Evolutionary conservation across 768 basidiomycete species (phyloP), one percentile per base, ranked within the genome.

Genomic region (Rhodotorula toruloides): DNA sequence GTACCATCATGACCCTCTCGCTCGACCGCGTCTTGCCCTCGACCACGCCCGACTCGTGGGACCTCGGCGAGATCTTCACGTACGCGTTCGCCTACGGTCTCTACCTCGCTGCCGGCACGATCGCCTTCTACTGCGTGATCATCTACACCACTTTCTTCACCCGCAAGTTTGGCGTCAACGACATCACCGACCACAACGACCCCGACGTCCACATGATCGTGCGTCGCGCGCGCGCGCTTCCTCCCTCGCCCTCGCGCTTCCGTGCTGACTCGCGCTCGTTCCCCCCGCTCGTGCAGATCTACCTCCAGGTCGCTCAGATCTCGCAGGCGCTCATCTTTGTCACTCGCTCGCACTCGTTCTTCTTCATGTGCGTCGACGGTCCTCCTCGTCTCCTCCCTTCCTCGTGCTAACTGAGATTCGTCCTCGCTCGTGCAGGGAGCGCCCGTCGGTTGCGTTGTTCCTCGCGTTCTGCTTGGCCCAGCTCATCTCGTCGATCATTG

Each of bases 1-100:
- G 94, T 77, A 97, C 94, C 69, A 97, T 98, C 83, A 96, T 98
- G 92, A 98, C 94, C 12, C 83, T 97, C 63, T 90, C 89, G 10
- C 68, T 75, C 66, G 94, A 98, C 79, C 90, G 94, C 76, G 94
- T 97, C 61, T 79, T 98, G 73, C 94, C 94, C 29, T 92, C 90
- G 43, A 86, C 82, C 79, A 87, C 88, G 21, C 94, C 94, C 6
- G 93, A 98, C 78, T 86, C 86, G 73, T 98, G 94, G 94, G 91
- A 98, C 77, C 79, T 97, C 75, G 83, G 88, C 8, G 94, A 98
- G 83, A 97, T 97, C 74, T 97, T 96, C 82, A 83, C 89, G 31
- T 97, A 87, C 77, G 94, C 94, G 63, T 81, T 97, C 69, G 94
- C 91, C 25, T 98, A 98, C 79, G 94, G 94, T 78, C 76, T 97